Base-by-base conservation (phyloP, 345 rosid species). In the Salix viminalis region DNA sequence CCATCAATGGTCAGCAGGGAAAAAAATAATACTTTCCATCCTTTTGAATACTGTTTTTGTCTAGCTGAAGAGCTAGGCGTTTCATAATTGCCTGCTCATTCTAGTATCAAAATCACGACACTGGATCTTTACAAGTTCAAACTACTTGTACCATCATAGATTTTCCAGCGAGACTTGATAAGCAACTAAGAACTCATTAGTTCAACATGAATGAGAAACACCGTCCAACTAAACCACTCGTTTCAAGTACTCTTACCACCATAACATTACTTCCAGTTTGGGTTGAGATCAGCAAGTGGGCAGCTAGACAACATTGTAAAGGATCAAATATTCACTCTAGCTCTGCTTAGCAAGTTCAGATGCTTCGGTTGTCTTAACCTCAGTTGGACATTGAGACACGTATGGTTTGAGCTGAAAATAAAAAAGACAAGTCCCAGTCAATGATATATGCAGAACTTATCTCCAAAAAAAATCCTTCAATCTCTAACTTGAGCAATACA, bases 341-440 rank as follows among this genome's bases (percentile, higher is more conserved):
- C 50, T 70, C 84, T 74, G 80, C 78, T 83, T 86, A 18, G 86
- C 73, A 48, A 85, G 75, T 77, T 60, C 84, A 34, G 88, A 67
- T 34, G 83, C 87, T 85, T 91, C 85, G 9, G 85, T 23, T 34
- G 91, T 83, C 81, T 84, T 76, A 30, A 72, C 73, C 74, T 85
- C 87, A 23, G 3, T 72, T 14, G 87, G 80, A 77, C 90, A 85
- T 73, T 84, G 96, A 23, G 90, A 86, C 42, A 85, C 92, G 71
- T 88, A 88, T 1, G 94, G 89, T 72, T 90, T 87, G 28, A 90
- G 92, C 94, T 90, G 91, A 87, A 87, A 81, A 44, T 48, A 75
- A 72, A 36, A 28, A 36, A 37, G 18, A 24, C 62, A 66, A 76
- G 41, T 39, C 19, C 34, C 52, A 37, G 71, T 79, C 73, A 83